Evolutionary conservation across 495 filamentous ascomycete genomes (phyloP), one percentile per base, ranked within the genome.

Genomic region (Daldinia decipiens): DNA sequence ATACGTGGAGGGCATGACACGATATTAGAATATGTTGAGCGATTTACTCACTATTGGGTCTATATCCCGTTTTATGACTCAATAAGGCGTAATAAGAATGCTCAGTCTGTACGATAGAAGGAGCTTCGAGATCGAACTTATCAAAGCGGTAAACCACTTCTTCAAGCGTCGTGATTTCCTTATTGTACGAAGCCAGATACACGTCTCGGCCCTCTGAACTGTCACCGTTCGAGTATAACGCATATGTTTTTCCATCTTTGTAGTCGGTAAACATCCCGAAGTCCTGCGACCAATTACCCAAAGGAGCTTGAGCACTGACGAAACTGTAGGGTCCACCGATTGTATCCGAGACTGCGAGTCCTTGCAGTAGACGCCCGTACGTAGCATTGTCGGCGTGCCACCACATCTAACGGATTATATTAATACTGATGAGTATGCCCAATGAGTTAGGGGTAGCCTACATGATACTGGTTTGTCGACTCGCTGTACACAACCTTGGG

Each of bases 271-370:
- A 83, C 32, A 83, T 62, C 29, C 82, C 81, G 59, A 84, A 83
- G 52, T 84, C 82, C 45, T 84, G 82, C 1, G 79, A 81, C 81
- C 80, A 84, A 66, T 84, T 84, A 0, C 82, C 82, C 1, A 82
- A 71, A 11, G 82, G 82, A 29, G 80, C 69, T 2, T 78, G 79
- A 12, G 82, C 82, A 50, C 68, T 72, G 11, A 79, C 74, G 31
- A 82, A 83, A 1, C 29, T 72, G 55, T 84, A 84, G 0, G 82
- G 81, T 7, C 81, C 82, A 8, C 68, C 65, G 45, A 82, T 78
- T 17, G 72, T 80, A 36, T 79, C 76, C 7, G 79, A 73, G 2
- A 72, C 70, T 13, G 81, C 82, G 15, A 80, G 64, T 6, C 82
- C 82, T 76, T 83, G 81, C 4, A 82, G 79, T 2, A 84, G 74